phyloP scores from a whole-genome alignment of 306 rosid species.

The Neltuma alba region DNA sequence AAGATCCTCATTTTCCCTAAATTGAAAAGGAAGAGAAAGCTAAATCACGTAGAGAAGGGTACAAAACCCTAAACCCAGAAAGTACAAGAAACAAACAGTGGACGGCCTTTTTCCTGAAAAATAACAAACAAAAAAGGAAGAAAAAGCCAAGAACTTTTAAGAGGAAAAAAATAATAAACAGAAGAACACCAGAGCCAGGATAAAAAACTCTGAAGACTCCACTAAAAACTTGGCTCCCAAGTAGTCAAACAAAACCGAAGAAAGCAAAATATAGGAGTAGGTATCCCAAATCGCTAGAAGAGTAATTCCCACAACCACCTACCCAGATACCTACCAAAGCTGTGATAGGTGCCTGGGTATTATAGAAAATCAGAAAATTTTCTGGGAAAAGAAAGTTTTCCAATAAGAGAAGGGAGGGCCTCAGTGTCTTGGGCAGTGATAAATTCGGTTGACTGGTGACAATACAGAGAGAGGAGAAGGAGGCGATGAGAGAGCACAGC shows the following conservation, averaged over 20 bases:
- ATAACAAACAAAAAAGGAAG: constrained; percentile 2
- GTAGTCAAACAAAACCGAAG: neutral
- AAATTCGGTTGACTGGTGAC: constrained; percentile 7
- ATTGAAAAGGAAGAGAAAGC: neutral
- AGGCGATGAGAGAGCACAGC: constrained; percentile 6
- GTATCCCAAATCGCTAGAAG: constrained; percentile 34
- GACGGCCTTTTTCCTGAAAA: neutral
- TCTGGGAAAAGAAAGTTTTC: constrained; percentile 38
- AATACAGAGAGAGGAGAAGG: neutral
- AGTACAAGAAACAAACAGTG: constrained; percentile 35
- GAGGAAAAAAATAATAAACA: constrained; percentile 9
- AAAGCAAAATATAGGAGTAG: neutral
- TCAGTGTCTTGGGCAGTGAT: constrained; percentile 7
- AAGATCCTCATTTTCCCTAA: neutral
- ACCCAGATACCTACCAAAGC: constrained; percentile 7
- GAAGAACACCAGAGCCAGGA: constrained; percentile 21
- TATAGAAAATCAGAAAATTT: constrained; percentile 3
- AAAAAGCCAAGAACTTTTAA: constrained; percentile 50
- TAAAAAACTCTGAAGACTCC: neutral
- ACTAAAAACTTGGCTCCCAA: neutral
- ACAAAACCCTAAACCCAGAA: constrained; percentile 80
- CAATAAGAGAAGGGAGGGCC: constrained; percentile 21
- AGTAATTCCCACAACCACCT: neutral
- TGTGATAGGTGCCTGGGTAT: constrained; percentile 4
- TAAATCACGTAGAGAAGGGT: neutral